Percentiles rank a stretch among this genome's conserved stretches.
These are phyloP conservation scores for Ceratobasidium sp. DNA, from an alignment of 1,284 basidiomycete genomes.

Conservation along the genomic window DNA sequence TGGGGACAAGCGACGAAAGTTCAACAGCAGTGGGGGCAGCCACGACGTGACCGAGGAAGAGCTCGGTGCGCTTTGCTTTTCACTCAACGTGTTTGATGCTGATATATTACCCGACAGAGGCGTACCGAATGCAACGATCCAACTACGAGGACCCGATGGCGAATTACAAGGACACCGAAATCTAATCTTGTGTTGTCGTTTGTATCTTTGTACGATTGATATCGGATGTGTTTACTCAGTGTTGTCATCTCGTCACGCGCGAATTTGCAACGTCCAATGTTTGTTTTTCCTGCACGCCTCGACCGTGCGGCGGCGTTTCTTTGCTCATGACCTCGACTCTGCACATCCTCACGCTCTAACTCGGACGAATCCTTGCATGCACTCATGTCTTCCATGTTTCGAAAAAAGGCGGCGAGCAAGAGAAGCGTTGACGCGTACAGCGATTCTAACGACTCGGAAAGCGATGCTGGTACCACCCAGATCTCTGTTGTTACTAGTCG, in stretches of 20 bases:
- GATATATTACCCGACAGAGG: constrained; percentile 67
- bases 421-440: constrained; percentile 43
- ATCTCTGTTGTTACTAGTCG: not conserved
- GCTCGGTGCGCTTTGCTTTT: constrained; percentile 78
- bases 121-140: constrained; percentile 78
- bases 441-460: constrained; percentile 34
- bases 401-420: constrained; percentile 44
- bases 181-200: constrained; percentile 12
- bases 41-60: constrained; percentile 90
- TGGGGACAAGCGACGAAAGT: constrained; percentile 69
- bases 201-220: constrained; percentile 38
- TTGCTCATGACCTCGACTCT: constrained; percentile 33
- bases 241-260: constrained; percentile 22
- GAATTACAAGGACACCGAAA: constrained; percentile 75
- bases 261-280: constrained; percentile 39
- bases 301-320: constrained; percentile 22
- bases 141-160: constrained; percentile 87
- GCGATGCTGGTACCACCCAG: constrained; percentile 25
- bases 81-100: constrained; percentile 45
- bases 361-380: constrained; percentile 30
- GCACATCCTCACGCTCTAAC: constrained; percentile 30
- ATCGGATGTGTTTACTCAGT: constrained; percentile 5
- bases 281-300: constrained; percentile 41
- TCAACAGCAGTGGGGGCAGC: constrained; percentile 62
- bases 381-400: constrained; percentile 44